phyloP scores from a whole-genome alignment of 169 alveolate species.

The Plasmodium inui region DNA sequence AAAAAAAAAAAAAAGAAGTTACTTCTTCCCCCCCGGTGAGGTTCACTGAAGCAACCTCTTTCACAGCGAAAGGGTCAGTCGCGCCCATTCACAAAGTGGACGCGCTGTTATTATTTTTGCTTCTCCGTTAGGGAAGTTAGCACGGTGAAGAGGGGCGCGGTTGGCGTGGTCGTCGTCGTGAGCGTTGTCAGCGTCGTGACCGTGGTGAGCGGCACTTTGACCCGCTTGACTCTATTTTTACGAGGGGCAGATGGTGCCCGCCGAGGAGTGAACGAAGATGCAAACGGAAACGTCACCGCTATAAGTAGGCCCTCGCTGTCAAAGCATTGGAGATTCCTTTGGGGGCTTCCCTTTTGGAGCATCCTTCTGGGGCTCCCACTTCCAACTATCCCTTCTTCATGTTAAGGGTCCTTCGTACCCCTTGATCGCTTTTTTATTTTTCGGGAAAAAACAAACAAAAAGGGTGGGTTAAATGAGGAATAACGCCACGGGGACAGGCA shows the following conservation, averaged over 20 bases:
- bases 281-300: not conserved
- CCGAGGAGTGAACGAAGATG: not conserved
- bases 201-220: not conserved
- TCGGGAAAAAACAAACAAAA: not conserved
- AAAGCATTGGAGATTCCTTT: not conserved
- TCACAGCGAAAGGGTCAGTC: not conserved
- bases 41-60: not conserved
- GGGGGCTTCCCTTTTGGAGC: not conserved
- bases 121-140: not conserved
- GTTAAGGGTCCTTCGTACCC: constrained; percentile 70
- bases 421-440: constrained; percentile 26
- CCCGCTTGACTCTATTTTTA: not conserved
- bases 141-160: not conserved
- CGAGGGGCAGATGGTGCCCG: not conserved
- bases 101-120: not conserved
- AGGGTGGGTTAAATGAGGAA: not conserved
- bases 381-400: constrained; percentile 1
- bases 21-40: not conserved
- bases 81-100: not conserved
- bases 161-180: not conserved
- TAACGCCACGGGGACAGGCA: not conserved
- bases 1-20: not conserved
- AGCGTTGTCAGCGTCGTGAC: not conserved
- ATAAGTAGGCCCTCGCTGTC: not conserved
- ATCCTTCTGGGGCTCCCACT: not conserved